Base-by-base conservation (phyloP, 352 stramenopile species). In the Pythium plurisporium region DNA sequence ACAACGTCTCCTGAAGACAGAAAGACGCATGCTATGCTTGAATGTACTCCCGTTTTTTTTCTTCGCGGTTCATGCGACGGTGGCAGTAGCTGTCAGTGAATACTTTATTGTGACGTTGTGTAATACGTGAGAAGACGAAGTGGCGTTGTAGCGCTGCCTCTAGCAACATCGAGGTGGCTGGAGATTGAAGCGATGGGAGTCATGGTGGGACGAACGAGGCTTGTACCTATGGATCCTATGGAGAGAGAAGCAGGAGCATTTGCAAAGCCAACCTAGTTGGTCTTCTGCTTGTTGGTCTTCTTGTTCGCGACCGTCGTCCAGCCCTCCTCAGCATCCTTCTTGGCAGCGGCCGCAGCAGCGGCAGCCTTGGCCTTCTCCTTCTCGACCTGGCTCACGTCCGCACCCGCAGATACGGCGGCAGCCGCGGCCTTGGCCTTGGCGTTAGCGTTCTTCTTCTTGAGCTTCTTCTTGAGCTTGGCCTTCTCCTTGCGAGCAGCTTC, bases 371-470 rank as follows among this genome's bases (percentile, higher is more conserved):
- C 67, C 55, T 82, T 78, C 31, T 81, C 72, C 20, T 73, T 65
- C 12, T 81, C 71, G 5, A 59, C 43, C 46, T 79, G 69, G 45
- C 44, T 73, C n/a, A 63, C 53, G 15, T 62, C 47, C 17, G 43
- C 25, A n/a, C 47, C 65, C 8, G 20, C 27, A 2, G 60, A 29
- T 2, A 9, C 26, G 19, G 45, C 46, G 19, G 54, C 54, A 9
- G 60, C 52, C 3, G 47, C 48, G 4, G 54, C 60, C 60, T 67
- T 67, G 20, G 51, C 52, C 54, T 69, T 70, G 36, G 65, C 53
- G 70, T 90, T 89, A 41, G 69, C 73, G 66, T 86, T 91, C 62
- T 85, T 82, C 64, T 89, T 89, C 73, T 90, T 90, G 48, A 79
- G 75, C 71, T 91, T 90, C 52, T 81, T 73, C 77, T 88, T 88